Evolutionary conservation across 1,284 basidiomycete genomes (phyloP), one percentile per base, ranked within the genome.

Genomic region (Vanrija humicola): DNA sequence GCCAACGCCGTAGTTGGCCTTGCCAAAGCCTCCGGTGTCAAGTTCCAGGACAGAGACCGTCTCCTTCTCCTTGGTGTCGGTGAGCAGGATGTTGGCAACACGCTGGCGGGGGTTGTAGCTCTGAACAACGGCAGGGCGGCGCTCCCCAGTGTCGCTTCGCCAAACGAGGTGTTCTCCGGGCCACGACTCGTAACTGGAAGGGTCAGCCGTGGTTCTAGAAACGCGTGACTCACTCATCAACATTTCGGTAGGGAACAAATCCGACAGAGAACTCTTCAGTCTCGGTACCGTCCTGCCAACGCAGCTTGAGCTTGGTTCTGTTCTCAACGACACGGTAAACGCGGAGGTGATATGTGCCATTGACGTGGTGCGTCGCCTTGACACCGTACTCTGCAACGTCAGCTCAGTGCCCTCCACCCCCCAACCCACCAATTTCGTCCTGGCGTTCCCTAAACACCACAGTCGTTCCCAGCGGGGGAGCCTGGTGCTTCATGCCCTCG

Each of bases 91-190:
- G 50, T 81, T 79, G 7, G 88, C 88, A 7, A 86, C 87, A 52
- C 90, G 81, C 46, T 90, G 84, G 28, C 73, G 72, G 0, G 90
- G 83, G 67, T 89, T 83, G 52, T 89, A 89, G 19, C 80, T 66
- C 72, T 93, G 90, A 8, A 96, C 85, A 57, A 95, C 82, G 1
- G 86, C 91, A 42, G 85, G 79, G 38, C 82, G 81, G 50, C 55
- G 53, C 78, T 82, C 67, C 47, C 79, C 80, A 46, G 84, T 85
- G 73, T 90, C 89, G 40, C 81, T 83, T 66, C 86, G 87, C 86
- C 88, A 93, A n/a, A 91, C 67, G 10, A 94, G 86, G 73, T 90
- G 86, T 65, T 96, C 91, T 26, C 93, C 92, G 4, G 92, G 92
- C 90, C 90, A 72, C 10, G 64, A 55, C 52, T 70, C 69, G 50